Percentiles rank a stretch among this genome's conserved stretches.
phyloP scores from a whole-genome alignment of 768 basidiomycete genomes.

The Tephrocybe sp. region DNA sequence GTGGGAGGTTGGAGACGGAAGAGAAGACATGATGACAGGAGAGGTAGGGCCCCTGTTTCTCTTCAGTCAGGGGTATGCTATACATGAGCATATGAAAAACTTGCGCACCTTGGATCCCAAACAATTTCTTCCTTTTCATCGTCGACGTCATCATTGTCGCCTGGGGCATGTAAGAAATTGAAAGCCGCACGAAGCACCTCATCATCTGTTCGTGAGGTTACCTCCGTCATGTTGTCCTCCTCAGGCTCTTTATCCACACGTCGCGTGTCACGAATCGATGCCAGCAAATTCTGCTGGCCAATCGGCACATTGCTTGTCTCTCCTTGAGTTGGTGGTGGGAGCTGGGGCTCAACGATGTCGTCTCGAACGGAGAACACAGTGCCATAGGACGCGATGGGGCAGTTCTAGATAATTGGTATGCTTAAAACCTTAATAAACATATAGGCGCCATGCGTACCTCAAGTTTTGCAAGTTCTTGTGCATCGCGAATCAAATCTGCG shows the following conservation, averaged over 20 bases:
- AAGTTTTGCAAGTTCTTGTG: constrained; percentile 52
- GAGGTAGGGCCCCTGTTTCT: constrained; percentile 27
- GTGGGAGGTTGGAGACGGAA: constrained; percentile 32
- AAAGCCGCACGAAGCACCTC: constrained; percentile 78
- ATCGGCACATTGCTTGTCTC: constrained; percentile 8
- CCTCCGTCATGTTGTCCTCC: constrained; percentile 67
- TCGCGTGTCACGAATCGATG: constrained; percentile 24
- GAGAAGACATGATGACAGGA: constrained; percentile 22
- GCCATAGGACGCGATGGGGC: constrained; percentile 30
- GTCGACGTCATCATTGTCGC: constrained; percentile 62
- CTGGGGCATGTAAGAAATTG: constrained; percentile 42
- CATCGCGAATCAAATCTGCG: constrained; percentile 78
- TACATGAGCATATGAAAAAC: background rate
- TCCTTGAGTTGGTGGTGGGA: background rate
- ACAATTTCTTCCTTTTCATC: constrained; percentile 77
- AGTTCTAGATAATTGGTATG: constrained; percentile 30
- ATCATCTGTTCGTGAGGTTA: constrained; percentile 75
- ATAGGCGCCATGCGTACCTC: constrained; percentile 44
- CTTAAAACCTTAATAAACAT: background rate
- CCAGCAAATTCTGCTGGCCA: constrained; percentile 23
- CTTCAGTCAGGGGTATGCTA: background rate
- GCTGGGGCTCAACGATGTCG: constrained; percentile 24
- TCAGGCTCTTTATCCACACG: constrained; percentile 27
- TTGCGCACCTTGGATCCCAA: constrained; percentile 60
- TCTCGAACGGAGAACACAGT: constrained; percentile 6